These are phyloP conservation scores for Furcasterigmium sp. DNA, from an alignment of 2,329 filamentous ascomycete species.

Conservation along the genomic window DNA sequence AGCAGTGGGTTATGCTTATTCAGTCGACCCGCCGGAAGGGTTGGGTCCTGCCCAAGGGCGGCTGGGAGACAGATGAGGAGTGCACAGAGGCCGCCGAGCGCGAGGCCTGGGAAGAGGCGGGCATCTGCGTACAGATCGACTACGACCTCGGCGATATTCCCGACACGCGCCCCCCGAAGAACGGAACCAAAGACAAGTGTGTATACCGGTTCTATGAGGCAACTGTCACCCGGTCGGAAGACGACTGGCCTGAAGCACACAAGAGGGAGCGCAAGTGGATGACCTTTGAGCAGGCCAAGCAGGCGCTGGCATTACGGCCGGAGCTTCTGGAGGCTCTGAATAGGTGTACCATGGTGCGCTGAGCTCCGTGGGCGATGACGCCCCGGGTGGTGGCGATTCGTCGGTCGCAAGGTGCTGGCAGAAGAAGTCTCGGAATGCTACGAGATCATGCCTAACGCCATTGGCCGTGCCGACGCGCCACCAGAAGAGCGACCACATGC, in stretches of 20 bases:
- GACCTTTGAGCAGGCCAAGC: slow-evolving; percentile 74
- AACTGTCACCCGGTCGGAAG: slow-evolving; percentile 78
- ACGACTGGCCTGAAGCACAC: slow-evolving; percentile 88
- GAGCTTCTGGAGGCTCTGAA: slow-evolving; percentile 86
- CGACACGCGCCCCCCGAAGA: slow-evolving; percentile 78
- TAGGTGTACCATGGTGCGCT: slow-evolving; percentile 63
- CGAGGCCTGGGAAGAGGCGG: slow-evolving; percentile 97
- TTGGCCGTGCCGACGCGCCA: too few species aligned
- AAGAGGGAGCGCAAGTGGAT: slow-evolving; percentile 92
- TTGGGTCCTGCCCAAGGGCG: slow-evolving; percentile 97
- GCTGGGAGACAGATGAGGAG: slow-evolving; percentile 93
- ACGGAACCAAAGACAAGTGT: slow-evolving; percentile 59
- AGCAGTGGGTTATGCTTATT: slow-evolving; percentile 84
- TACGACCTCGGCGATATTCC: slow-evolving; percentile 82
- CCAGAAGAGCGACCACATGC: too few species aligned
- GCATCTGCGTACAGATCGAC: slow-evolving; percentile 79
- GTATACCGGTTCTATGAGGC: slow-evolving; percentile 82
- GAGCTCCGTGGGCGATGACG: too few species aligned
- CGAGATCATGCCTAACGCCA: too few species aligned
- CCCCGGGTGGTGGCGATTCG: too few species aligned
- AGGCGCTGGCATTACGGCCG: slow-evolving; percentile 70
- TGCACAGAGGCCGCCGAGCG: slow-evolving; percentile 75
- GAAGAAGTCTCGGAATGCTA: too few species aligned
- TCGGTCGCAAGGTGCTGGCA: too few species aligned
- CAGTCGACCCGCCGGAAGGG: slow-evolving; percentile 86